Conservation (phyloP, 768 basidiomycete species). For the Serendipita sp. region DNA sequence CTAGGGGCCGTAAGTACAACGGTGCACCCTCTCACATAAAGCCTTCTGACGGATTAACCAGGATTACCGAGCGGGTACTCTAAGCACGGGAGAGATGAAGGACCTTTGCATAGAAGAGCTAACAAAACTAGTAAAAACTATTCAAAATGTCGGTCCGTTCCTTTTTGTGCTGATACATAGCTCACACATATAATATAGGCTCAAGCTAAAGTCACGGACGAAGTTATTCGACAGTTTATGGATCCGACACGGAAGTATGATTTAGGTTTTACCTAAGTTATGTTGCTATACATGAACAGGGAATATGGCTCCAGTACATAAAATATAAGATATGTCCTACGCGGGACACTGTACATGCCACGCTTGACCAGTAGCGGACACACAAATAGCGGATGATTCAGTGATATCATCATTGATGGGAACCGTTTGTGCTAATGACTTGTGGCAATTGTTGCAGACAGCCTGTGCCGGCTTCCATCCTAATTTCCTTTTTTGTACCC, state of each 20-base stretch:
- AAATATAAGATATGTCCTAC: background rate
- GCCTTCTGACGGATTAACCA: slow-evolving; percentile 18
- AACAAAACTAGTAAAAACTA: slow-evolving; percentile 66
- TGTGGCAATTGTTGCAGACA: slow-evolving; percentile 34
- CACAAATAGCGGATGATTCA: background rate
- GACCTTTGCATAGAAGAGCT: slow-evolving; percentile 67
- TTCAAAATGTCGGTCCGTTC: slow-evolving; percentile 50
- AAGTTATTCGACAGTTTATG: slow-evolving; percentile 62
- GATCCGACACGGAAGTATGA: slow-evolving; percentile 62
- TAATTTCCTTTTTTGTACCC: slow-evolving; percentile 17
- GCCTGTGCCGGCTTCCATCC: slow-evolving; percentile 20
- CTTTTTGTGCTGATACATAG: background rate
- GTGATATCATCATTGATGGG: background rate
- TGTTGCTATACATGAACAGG: background rate
- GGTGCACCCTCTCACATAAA: background rate
- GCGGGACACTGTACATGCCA: background rate
- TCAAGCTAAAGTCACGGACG: slow-evolving; percentile 65
- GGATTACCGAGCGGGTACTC: slow-evolving; percentile 80
- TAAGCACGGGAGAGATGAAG: slow-evolving; percentile 87
- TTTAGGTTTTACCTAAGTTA: slow-evolving; percentile 6
- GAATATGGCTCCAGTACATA: background rate
- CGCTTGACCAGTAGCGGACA: background rate
- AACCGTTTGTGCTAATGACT: background rate
- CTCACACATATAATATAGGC: slow-evolving; percentile 30
- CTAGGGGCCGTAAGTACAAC: slow-evolving; percentile 48